Conservation (phyloP, 305 asterid genomes). For the Ilex paraguariensis region DNA sequence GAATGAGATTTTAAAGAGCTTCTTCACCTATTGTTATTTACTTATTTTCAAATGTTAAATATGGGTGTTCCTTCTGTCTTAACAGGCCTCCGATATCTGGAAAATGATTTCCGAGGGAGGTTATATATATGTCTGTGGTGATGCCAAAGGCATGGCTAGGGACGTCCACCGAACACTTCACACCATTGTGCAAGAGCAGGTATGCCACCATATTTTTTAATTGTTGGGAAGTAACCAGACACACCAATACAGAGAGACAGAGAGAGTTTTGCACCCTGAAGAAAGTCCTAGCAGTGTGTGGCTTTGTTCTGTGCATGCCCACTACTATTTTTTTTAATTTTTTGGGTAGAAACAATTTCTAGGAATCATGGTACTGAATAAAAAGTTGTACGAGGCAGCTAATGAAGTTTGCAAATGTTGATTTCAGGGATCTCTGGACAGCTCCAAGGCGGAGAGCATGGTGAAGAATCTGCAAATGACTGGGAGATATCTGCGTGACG, state of each 20-base stretch:
- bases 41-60: too few relatives aligned
- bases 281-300: conserved; percentile 6
- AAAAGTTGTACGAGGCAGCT: background rate
- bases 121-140: conserved; percentile 86
- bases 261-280: conserved; percentile 3
- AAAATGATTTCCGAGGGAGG: conserved; percentile 82
- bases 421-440: conserved; percentile 82
- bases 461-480: conserved; percentile 86
- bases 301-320: conserved; percentile 13
- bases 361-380: too few relatives aligned
- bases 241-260: background rate
- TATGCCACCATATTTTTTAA: conserved; percentile 24
- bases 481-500: conserved; percentile 89
- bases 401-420: background rate
- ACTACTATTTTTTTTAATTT: background rate
- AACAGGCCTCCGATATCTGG: conserved; percentile 82
- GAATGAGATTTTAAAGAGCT: too few relatives aligned
- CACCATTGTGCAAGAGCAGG: conserved; percentile 89
- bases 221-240: conserved; percentile 11
- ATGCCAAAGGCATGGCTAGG: conserved; percentile 98
- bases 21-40: too few relatives aligned
- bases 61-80: background rate
- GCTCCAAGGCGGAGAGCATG: conserved; percentile 80
- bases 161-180: conserved; percentile 96
- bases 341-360: too few relatives aligned